Conservation (phyloP, 2,329 filamentous ascomycete species). For the Colletotrichum spaethianum region DNA sequence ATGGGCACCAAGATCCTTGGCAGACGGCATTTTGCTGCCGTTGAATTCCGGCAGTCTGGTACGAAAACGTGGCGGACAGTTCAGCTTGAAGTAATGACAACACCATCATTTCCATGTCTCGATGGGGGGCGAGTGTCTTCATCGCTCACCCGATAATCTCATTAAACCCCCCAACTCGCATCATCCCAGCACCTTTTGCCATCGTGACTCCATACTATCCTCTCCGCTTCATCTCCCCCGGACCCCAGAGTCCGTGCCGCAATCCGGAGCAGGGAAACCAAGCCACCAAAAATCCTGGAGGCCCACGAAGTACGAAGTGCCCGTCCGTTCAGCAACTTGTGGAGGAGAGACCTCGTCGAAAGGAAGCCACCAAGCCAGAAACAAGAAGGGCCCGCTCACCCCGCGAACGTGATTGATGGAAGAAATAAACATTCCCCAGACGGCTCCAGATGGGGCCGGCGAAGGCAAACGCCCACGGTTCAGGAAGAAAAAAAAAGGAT, state of each 20-base stretch:
- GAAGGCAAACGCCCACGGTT: background rate
- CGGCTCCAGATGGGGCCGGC: background rate
- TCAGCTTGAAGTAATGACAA: conserved; percentile 1
- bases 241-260: conserved; percentile 10
- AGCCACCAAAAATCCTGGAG: conserved; percentile 14
- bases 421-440: conserved; percentile 27
- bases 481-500: background rate
- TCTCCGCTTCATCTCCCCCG: conserved; percentile 25
- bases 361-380: too few species aligned
- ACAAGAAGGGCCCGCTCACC: background rate
- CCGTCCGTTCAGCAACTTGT: background rate
- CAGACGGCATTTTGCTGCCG: background rate
- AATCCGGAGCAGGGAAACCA: conserved; percentile 9
- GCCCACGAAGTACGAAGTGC: background rate
- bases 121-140: background rate
- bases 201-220: conserved; percentile 14
- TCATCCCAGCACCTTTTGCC: background rate
- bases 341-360: background rate
- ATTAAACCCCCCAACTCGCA: background rate
- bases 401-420: conserved; percentile 33
- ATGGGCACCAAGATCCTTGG: conserved; percentile 10
- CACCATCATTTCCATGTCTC: background rate
- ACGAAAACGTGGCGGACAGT: conserved; percentile 3
- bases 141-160: background rate
- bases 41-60: conserved; percentile 2